phyloP scores from a whole-genome alignment of 345 rosid species.

The Lagerstroemia speciosa region DNA sequence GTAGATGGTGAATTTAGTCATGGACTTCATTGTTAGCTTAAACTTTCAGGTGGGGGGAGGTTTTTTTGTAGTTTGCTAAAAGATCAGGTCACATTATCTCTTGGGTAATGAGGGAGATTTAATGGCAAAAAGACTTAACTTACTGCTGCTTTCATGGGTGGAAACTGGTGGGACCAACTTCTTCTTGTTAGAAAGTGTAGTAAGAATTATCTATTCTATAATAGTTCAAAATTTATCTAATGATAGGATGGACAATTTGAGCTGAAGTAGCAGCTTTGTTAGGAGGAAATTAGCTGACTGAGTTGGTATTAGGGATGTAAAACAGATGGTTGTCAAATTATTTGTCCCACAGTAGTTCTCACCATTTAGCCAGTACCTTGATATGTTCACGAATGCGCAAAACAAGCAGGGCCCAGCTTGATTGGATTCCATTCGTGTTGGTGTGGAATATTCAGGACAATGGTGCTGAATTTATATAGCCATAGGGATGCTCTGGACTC shows the following conservation, averaged over 20 bases:
- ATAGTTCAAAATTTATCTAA: neutral
- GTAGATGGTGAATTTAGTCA: neutral
- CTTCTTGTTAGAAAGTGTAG: neutral
- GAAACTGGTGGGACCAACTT: neutral
- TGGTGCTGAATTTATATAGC: no score
- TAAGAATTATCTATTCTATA: neutral
- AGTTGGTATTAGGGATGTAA: neutral
- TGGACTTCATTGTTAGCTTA: neutral
- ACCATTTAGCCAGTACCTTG: neutral
- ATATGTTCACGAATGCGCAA: no score
- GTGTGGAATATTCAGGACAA: no score
- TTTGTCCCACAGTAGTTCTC: neutral
- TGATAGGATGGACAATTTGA: neutral
- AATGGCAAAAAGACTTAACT: neutral
- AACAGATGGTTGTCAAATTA: neutral
- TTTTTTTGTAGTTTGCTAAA: neutral
- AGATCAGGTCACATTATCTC: neutral
- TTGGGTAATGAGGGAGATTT: neutral
- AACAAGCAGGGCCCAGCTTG: no score
- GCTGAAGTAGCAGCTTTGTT: neutral
- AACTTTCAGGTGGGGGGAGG: neutral
- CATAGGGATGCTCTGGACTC: no score
- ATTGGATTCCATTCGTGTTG: no score
- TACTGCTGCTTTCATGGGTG: neutral
- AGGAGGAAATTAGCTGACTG: neutral